A percentile compares a stretch with the other conserved stretches of the same genome.
Conservation (phyloP, 495 filamentous ascomycete species). For the Recurvomyces mirabilis region DNA sequence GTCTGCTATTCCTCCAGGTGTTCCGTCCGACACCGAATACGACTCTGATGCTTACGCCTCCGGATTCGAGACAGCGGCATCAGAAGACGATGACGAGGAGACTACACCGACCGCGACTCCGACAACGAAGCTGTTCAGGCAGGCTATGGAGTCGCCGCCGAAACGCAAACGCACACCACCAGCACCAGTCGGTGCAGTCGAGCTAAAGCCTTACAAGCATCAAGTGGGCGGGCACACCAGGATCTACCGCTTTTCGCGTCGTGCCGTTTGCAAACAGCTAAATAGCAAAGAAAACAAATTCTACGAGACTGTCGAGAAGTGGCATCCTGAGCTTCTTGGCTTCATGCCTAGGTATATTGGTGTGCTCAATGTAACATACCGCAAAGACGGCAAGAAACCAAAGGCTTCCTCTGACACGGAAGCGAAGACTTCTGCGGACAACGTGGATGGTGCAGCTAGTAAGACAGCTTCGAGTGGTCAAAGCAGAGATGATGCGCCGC, state of each 20-base stretch:
- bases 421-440: slow-evolving; percentile 6
- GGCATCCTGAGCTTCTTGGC: slow-evolving; percentile 76
- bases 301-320: slow-evolving; percentile 85
- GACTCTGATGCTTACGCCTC: slow-evolving; percentile 44
- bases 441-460: slow-evolving; percentile 1
- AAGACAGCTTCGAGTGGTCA: neutral
- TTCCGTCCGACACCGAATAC: slow-evolving; percentile 48
- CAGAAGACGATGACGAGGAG: slow-evolving; percentile 49
- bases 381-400: slow-evolving; percentile 61
- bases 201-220: slow-evolving; percentile 91
- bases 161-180: slow-evolving; percentile 19
- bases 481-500: slow-evolving; percentile 16
- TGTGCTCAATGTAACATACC: slow-evolving; percentile 92
- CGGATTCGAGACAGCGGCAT: slow-evolving; percentile 42
- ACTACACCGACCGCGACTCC: slow-evolving; percentile 50
- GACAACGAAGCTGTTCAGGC: slow-evolving; percentile 16
- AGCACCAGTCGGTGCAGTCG: slow-evolving; percentile 76
- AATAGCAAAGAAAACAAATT: slow-evolving; percentile 97
- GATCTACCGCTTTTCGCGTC: slow-evolving; percentile 85
- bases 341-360: slow-evolving; percentile 97
- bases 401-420: slow-evolving; percentile 4
- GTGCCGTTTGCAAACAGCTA: slow-evolving; percentile 94
- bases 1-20: neutral
- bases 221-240: slow-evolving; percentile 96
- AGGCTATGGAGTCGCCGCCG: slow-evolving; percentile 34